A percentile compares a stretch with the other conserved stretches of the same genome.
Evolutionary conservation across 768 basidiomycete genomes (phyloP).

Genomic region (Phylloporus sp.): DNA sequence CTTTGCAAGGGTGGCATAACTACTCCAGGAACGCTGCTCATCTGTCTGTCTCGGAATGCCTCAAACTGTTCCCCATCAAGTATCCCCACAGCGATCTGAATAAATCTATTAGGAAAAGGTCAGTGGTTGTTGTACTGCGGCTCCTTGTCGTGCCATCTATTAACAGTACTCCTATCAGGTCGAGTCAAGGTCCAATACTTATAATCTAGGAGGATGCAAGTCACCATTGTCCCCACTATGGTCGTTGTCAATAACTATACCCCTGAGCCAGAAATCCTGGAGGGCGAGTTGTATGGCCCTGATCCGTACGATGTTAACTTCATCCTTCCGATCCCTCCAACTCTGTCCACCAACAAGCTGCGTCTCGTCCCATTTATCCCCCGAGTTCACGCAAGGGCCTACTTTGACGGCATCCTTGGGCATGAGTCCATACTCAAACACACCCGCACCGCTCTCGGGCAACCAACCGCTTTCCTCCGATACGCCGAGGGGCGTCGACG

Average conservation of each 20-base stretch:
- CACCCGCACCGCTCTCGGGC: conserved; percentile 8
- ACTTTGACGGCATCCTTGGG: conserved; percentile 15
- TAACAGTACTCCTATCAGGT: not conserved
- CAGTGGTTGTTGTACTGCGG: no score
- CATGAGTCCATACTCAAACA: conserved; percentile 19
- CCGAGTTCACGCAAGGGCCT: conserved; percentile 14
- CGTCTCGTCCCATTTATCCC: conserved; percentile 14
- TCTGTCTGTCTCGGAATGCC: no score
- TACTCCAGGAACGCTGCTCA: no score
- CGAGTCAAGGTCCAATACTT: not conserved
- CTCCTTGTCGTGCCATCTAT: no score
- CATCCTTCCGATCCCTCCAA: not conserved
- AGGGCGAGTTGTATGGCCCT: conserved; percentile 18
- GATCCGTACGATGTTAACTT: conserved; percentile 16
- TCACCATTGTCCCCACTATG: no score
- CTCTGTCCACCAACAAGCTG: not conserved
- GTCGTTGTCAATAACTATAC: conserved; percentile 17
- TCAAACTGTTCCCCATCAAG: no score
- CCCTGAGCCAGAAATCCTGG: conserved; percentile 7
- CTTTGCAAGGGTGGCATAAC: conserved; percentile 13
- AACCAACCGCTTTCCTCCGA: conserved; percentile 10
- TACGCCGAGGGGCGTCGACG: conserved; percentile 8
- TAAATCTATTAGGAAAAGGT: no score
- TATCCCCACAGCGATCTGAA: no score
- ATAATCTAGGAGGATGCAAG: no score